phyloP scores from a whole-genome alignment of 768 basidiomycete species.

The Calocybe indica region DNA sequence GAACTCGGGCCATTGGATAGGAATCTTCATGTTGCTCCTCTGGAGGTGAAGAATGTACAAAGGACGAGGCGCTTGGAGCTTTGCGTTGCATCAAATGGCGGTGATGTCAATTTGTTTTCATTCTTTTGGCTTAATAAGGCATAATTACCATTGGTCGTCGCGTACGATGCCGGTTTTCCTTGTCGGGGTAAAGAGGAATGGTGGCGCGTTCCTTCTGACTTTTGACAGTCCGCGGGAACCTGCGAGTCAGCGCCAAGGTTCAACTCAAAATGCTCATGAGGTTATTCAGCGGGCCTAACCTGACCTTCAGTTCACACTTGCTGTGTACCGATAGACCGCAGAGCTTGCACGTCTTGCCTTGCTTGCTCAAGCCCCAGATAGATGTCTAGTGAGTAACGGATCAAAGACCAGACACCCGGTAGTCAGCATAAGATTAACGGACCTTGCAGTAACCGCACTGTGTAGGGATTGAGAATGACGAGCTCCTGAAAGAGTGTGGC shows the following conservation, averaged over 20 bases:
- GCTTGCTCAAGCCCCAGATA: constrained; percentile 85
- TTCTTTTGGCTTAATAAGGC: too few relatives aligned
- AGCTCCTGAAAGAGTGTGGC: constrained; percentile 80
- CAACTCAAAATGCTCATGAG: background rate
- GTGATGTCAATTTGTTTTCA: too few relatives aligned
- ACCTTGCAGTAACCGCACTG: constrained; percentile 81
- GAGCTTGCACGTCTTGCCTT: constrained; percentile 76
- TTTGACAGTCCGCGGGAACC: constrained; percentile 71
- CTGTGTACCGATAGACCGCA: constrained; percentile 78
- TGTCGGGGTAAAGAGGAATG: constrained; percentile 17
- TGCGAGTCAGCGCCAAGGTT: constrained; percentile 15
- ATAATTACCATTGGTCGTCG: constrained; percentile 16
- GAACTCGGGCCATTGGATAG: constrained; percentile 49
- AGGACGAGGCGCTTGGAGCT: constrained; percentile 51
- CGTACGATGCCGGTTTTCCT: constrained; percentile 17
- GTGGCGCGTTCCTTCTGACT: constrained; percentile 20
- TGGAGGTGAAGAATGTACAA: constrained; percentile 33
- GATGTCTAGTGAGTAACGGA: constrained; percentile 43
- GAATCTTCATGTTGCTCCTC: constrained; percentile 36
- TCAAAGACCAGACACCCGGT: background rate
- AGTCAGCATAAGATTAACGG: constrained; percentile 7
- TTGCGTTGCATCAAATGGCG: background rate
- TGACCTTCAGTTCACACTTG: constrained; percentile 83
- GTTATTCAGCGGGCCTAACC: background rate
- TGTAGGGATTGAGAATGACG: constrained; percentile 82